A percentile compares a stretch with the other conserved stretches of the same genome.
These are phyloP conservation scores for Penicillium cataractarum DNA, from an alignment of 495 filamentous ascomycete genomes.

Conservation along the genomic window DNA sequence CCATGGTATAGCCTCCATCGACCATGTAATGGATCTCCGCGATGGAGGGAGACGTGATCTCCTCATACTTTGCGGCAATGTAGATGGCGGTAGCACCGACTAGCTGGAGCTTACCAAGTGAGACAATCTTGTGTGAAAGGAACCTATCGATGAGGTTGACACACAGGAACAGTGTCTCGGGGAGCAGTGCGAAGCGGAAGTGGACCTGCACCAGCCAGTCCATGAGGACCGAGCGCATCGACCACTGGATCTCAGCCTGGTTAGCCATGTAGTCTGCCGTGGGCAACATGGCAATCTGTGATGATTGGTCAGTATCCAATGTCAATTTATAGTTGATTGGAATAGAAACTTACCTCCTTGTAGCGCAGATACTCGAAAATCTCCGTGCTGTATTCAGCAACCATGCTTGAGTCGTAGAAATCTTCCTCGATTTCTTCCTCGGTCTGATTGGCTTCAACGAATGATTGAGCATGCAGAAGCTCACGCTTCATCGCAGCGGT, in stretches of 20 bases:
- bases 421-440: slow-evolving; percentile 80
- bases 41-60: slow-evolving; percentile 94
- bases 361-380: slow-evolving; percentile 90
- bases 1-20: slow-evolving; percentile 81
- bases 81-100: slow-evolving; percentile 96
- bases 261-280: slow-evolving; percentile 94
- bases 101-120: slow-evolving; percentile 90
- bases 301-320: slow-evolving; percentile 22
- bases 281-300: slow-evolving; percentile 76
- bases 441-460: slow-evolving; percentile 64
- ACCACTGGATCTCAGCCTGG: slow-evolving; percentile 98
- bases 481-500: slow-evolving; percentile 49
- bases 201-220: slow-evolving; percentile 98
- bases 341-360: slow-evolving; percentile 73
- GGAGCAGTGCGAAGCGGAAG: slow-evolving; percentile 83
- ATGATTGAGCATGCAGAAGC: slow-evolving; percentile 66
- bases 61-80: slow-evolving; percentile 96
- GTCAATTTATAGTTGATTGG: neutral
- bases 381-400: slow-evolving; percentile 92
- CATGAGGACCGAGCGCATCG: slow-evolving; percentile 96
- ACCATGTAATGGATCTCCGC: slow-evolving; percentile 99
- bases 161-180: slow-evolving; percentile 91
- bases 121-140: slow-evolving; percentile 91
- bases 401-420: slow-evolving; percentile 94
- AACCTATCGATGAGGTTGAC: slow-evolving; percentile 98